Percentiles rank a stretch among this genome's conserved stretches.
Conservation (phyloP, 768 basidiomycete genomes). For the Serendipita sp. region DNA sequence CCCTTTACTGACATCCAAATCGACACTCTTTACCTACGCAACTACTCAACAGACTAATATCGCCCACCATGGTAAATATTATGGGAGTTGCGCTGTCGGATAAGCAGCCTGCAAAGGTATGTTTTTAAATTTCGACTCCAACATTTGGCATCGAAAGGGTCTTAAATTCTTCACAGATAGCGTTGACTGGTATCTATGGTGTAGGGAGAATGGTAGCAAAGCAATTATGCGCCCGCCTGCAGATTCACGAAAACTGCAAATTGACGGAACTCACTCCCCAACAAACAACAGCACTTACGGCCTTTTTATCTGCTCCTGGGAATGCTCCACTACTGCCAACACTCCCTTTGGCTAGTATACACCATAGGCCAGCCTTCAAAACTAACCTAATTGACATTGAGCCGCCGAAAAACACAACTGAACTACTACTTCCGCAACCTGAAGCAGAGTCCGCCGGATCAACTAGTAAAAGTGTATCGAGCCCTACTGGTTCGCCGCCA, state of each 20-base stretch:
- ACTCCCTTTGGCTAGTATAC: constrained; percentile 44
- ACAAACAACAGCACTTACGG: constrained; percentile 83
- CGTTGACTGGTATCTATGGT: constrained; percentile 82
- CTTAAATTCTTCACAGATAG: constrained; percentile 39
- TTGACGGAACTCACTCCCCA: constrained; percentile 67
- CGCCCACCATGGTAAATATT: constrained; percentile 57
- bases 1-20: neutral
- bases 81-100: constrained; percentile 38
- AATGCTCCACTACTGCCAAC: constrained; percentile 51
- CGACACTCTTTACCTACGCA: neutral
- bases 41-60: neutral
- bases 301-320: constrained; percentile 80
- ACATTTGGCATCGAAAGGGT: neutral
- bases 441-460: neutral
- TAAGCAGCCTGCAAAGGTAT: neutral
- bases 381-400: neutral
- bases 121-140: constrained; percentile 1
- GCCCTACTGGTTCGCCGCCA: neutral
- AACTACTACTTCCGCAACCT: neutral
- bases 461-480: neutral
- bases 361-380: constrained; percentile 19
- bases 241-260: constrained; percentile 73
- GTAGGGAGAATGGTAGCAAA: constrained; percentile 59
- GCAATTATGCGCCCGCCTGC: constrained; percentile 77
- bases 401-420: neutral